A percentile compares a stretch with the other conserved stretches of the same genome.
phyloP scores from a whole-genome alignment of 2,329 filamentous ascomycete species.

The Bipolaris zeicola region DNA sequence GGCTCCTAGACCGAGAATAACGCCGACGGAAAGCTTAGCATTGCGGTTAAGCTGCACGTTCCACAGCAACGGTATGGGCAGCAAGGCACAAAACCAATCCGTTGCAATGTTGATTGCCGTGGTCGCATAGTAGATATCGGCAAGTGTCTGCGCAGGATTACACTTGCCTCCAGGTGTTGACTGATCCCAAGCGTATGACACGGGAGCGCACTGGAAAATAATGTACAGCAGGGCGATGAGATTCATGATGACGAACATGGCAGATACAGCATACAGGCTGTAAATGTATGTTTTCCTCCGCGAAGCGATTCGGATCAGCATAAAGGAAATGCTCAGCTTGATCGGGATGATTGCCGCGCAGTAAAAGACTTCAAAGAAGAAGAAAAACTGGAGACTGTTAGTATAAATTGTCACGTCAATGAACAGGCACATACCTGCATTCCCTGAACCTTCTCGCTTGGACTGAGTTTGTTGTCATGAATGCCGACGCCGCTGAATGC shows the following conservation, averaged over 20 bases:
- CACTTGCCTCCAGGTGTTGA: conserved; percentile 13
- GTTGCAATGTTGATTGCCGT: conserved; percentile 15
- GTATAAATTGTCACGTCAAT: background rate
- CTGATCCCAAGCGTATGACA: conserved; percentile 15
- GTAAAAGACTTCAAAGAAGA: conserved; percentile 14
- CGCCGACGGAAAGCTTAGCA: conserved; percentile 15
- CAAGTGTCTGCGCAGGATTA: conserved; percentile 10
- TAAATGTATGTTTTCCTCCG: conserved; percentile 5
- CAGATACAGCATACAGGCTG: conserved; percentile 10
- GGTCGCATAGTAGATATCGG: conserved; percentile 14
- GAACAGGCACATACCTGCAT: conserved; percentile 8
- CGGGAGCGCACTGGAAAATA: conserved; percentile 11
- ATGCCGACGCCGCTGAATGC: conserved; percentile 13
- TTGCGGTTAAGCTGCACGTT: conserved; percentile 14
- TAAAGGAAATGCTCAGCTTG: conserved; percentile 16
- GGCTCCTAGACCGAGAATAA: conserved; percentile 16
- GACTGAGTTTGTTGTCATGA: conserved; percentile 1
- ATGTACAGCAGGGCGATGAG: conserved; percentile 14
- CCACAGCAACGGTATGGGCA: conserved; percentile 14
- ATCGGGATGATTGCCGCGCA: conserved; percentile 13
- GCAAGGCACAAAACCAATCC: conserved; percentile 13
- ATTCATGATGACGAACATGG: conserved; percentile 15
- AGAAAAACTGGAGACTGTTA: conserved; percentile 8
- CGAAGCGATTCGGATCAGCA: conserved; percentile 14
- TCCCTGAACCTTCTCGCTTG: conserved; percentile 5